phyloP scores from a whole-genome alignment of 176 grass and related monocot species.

The Miscanthus lutarioriparius region DNA sequence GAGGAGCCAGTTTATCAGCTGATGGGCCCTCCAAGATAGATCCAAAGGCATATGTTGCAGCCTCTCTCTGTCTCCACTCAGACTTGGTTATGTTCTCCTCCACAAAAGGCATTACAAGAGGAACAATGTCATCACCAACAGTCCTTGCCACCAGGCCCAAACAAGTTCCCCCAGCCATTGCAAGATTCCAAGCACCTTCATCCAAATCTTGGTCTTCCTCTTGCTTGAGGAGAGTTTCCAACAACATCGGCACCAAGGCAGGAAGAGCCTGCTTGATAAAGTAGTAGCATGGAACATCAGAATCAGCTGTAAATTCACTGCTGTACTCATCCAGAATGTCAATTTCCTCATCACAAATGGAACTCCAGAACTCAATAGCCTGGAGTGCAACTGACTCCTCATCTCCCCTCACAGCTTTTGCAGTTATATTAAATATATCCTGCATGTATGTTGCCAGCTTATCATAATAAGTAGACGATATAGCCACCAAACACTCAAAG shows the following conservation, averaged over 20 bases:
- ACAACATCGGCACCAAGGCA: slow-evolving; percentile 73
- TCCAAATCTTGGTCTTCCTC: slow-evolving; percentile 92
- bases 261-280: slow-evolving; percentile 85
- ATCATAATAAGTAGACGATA: slow-evolving; percentile 82
- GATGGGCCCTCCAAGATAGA: slow-evolving; percentile 92
- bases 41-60: slow-evolving; percentile 86
- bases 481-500: slow-evolving; percentile 87
- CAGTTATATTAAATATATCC: slow-evolving; percentile 80
- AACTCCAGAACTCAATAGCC: slow-evolving; percentile 95
- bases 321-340: slow-evolving; percentile 87
- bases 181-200: slow-evolving; percentile 90
- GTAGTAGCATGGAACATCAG: slow-evolving; percentile 76
- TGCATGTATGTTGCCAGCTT: slow-evolving; percentile 75
- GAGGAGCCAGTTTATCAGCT: slow-evolving; percentile 72
- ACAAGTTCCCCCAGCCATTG: slow-evolving; percentile 95
- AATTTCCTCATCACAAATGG: slow-evolving; percentile 90
- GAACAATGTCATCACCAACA: slow-evolving; percentile 91
- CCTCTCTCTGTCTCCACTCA: slow-evolving; percentile 82
- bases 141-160: slow-evolving; percentile 81
- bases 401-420: slow-evolving; percentile 82
- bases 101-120: slow-evolving; percentile 91
- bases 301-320: slow-evolving; percentile 79
- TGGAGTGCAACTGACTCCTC: slow-evolving; percentile 92
- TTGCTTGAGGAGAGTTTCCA: slow-evolving; percentile 88
- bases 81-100: slow-evolving; percentile 85